Evolutionary conservation across 768 basidiomycete genomes (phyloP), one percentile per base, ranked within the genome.

Genomic region (Suillus subaureus): DNA sequence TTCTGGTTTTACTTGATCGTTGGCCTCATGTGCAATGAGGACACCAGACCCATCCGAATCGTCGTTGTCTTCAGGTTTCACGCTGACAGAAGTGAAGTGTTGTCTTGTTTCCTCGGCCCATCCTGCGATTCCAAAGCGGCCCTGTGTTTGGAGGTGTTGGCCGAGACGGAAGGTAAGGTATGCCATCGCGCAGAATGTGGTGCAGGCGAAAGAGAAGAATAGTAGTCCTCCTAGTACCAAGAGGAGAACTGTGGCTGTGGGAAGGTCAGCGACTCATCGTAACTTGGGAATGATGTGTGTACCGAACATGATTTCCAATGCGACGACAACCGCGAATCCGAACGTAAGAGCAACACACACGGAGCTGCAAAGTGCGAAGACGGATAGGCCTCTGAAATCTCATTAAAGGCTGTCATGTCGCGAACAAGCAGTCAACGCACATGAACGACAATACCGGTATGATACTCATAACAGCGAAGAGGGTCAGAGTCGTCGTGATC

Each of bases 401-500:
- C 13, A 16, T 65, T 45, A 62, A 47, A 33, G 3, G 51, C 12
- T 6, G 70, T 62, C 51, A 71, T 73, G 65, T 56, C 33, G 49
- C 35, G 15, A 55, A n/a, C 26, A 56, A n/a, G 23, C 39, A 4
- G 61, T 28, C 35, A 13, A 70, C 83, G 43, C 63, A 84, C 83
- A 81, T 62, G 65, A 84, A 84, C 16, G 78, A 75, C 4, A 75
- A 47, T 45, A 77, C 12, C 1, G 78, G 78, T 21, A 77, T 71
- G 40, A 74, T 70, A 51, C 82, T 77, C 61, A 84, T 73, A 35
- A 74, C 55, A 28, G 71, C 71, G 52, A 83, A 82, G 64, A 81
- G 73, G 11, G 78, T 73, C 26, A 58, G 9, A 26, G 57, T 26
- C 6, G 6, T 39, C 4, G 57, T 58, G 47, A 83, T 28, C 68